Conservation (phyloP, 2,329 filamentous ascomycete species). For the Aschersonia sp. region DNA sequence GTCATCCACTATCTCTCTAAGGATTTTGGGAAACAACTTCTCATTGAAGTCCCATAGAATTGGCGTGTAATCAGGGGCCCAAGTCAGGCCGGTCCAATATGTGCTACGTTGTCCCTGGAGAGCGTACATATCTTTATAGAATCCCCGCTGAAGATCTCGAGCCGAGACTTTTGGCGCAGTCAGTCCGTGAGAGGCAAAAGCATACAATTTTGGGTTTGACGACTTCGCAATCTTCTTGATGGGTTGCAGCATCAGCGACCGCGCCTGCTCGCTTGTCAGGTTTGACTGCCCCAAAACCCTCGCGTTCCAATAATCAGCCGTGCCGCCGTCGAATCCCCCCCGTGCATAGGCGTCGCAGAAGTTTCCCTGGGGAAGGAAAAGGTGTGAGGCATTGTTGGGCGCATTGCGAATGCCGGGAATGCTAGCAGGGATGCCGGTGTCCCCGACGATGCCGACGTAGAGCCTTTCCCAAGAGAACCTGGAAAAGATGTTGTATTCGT, state of each 20-base stretch:
- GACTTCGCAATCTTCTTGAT: background rate
- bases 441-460: slow-evolving; percentile 10
- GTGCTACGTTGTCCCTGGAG: background rate
- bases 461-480: slow-evolving; percentile 11
- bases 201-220: background rate
- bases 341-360: background rate
- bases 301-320: background rate
- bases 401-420: background rate
- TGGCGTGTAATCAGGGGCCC: background rate
- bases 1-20: background rate
- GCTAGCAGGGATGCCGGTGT: slow-evolving; percentile 4
- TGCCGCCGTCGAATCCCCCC: background rate
- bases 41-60: slow-evolving; percentile 1
- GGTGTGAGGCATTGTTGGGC: background rate
- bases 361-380: background rate
- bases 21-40: background rate
- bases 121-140: slow-evolving; percentile 1
- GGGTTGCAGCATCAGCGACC: background rate
- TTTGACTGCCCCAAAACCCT: background rate
- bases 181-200: background rate
- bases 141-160: background rate
- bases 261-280: background rate
- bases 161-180: background rate
- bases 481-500: slow-evolving; percentile 11
- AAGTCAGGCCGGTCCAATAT: background rate